Evolutionary conservation across 768 basidiomycete species (phyloP).

Genomic region (Termitomyces sp.): DNA sequence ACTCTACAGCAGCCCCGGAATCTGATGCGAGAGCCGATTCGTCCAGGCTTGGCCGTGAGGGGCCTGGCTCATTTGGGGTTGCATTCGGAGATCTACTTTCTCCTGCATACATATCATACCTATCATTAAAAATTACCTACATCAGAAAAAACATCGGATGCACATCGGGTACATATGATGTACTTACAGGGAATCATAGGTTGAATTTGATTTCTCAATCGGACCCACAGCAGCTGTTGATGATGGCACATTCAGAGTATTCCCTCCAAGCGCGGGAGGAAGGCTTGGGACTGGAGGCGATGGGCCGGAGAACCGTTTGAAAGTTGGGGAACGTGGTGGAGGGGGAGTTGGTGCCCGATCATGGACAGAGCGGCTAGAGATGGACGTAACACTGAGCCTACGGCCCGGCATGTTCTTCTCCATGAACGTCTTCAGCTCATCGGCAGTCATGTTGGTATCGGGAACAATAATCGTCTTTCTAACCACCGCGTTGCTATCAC

Average conservation of each 20-base stretch:
- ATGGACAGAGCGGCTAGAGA: slow-evolving; percentile 71
- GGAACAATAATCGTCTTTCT: slow-evolving; percentile 79
- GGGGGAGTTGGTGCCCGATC: slow-evolving; percentile 87
- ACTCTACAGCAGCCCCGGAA: slow-evolving; percentile 64
- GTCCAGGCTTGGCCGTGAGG: slow-evolving; percentile 23
- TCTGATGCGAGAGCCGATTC: slow-evolving; percentile 33
- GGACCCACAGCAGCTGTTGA: slow-evolving; percentile 34
- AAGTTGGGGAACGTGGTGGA: slow-evolving; percentile 54
- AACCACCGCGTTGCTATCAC: slow-evolving; percentile 47
- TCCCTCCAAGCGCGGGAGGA: slow-evolving; percentile 43
- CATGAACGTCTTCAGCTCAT: slow-evolving; percentile 52
- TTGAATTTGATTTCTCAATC: slow-evolving; percentile 64
- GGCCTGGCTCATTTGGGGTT: slow-evolving; percentile 31
- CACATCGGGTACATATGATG: slow-evolving; percentile 5
- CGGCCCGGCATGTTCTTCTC: slow-evolving; percentile 58
- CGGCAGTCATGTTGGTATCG: slow-evolving; percentile 53
- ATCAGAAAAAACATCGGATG: slow-evolving; percentile 15
- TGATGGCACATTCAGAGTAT: slow-evolving; percentile 34
- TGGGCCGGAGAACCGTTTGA: slow-evolving; percentile 64
- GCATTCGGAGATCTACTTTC: slow-evolving; percentile 43
- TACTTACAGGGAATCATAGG: slow-evolving; percentile 78
- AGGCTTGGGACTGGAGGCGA: slow-evolving; percentile 70
- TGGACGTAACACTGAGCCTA: slow-evolving; percentile 55
- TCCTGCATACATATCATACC: slow-evolving; percentile 78
- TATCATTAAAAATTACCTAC: slow-evolving; percentile 27